Evolutionary conservation across 305 asterid genomes (phyloP).

Genomic region (Striga hermonthica): DNA sequence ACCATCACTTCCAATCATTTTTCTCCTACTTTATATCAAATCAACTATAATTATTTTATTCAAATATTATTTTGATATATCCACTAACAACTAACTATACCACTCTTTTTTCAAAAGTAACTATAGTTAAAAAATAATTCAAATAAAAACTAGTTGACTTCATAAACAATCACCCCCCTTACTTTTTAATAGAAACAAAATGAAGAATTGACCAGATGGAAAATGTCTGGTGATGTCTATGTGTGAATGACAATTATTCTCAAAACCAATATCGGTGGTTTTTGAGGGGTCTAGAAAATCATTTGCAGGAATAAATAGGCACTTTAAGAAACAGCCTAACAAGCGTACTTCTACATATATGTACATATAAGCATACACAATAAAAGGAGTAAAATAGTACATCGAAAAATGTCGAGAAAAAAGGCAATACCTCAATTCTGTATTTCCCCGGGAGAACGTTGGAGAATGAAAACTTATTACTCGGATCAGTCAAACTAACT

Average conservation of each 20-base stretch:
- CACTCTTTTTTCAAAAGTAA: no score
- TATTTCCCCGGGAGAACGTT: slow-evolving; percentile 89
- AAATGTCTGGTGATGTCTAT: neutral
- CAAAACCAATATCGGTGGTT: slow-evolving; percentile 17
- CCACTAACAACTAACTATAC: no score
- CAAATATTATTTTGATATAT: no score
- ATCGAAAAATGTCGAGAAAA: neutral
- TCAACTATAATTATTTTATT: no score
- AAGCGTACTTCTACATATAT: slow-evolving; percentile 7
- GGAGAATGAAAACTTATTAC: slow-evolving; percentile 62
- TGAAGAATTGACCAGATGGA: slow-evolving; percentile 10
- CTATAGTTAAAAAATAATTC: no score
- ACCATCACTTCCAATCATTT: no score
- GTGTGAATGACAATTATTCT: neutral
- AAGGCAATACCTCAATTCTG: slow-evolving; percentile 73
- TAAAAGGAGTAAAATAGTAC: slow-evolving; percentile 3
- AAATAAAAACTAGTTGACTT: no score
- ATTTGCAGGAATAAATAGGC: neutral
- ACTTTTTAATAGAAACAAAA: neutral
- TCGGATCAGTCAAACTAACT: slow-evolving; percentile 53
- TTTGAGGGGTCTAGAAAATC: slow-evolving; percentile 11
- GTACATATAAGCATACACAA: neutral
- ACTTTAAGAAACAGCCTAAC: neutral
- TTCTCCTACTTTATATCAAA: no score
- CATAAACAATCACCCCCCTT: no score